These are phyloP conservation scores for Clavispora fructus DNA, from an alignment of 805 yeast species.

Conservation along the genomic window DNA sequence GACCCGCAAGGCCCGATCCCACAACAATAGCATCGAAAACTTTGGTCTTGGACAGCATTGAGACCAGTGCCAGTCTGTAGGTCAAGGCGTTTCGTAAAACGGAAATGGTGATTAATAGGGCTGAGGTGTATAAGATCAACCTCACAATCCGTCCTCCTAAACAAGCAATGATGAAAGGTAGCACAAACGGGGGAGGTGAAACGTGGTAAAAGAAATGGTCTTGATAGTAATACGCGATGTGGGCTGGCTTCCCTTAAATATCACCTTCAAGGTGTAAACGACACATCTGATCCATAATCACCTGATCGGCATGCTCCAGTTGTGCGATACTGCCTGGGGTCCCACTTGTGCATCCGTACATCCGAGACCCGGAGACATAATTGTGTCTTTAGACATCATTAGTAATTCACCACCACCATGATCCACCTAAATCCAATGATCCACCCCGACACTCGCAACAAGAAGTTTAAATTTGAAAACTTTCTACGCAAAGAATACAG, in stretches of 20 bases:
- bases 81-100: not conserved
- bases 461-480: conserved; percentile 66
- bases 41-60: conserved; percentile 1
- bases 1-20: conserved; percentile 56
- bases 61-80: not conserved
- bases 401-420: conserved; percentile 18
- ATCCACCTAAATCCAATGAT: conserved; percentile 33
- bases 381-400: not conserved
- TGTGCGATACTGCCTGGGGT: not conserved
- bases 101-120: not conserved
- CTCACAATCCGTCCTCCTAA: not conserved
- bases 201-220: not conserved
- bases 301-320: not conserved
- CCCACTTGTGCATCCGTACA: conserved; percentile 1
- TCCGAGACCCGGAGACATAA: not conserved
- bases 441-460: conserved; percentile 36
- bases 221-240: not conserved
- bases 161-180: not conserved
- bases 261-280: not conserved
- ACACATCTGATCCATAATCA: not conserved
- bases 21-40: conserved; percentile 30
- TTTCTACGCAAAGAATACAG: conserved; percentile 75
- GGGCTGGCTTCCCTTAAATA: not conserved
- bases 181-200: not conserved
- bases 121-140: not conserved